A percentile compares a stretch with the other conserved stretches of the same genome.
Evolutionary conservation across 305 asterid species (phyloP).

Genomic region (Fraxinus ornus): DNA sequence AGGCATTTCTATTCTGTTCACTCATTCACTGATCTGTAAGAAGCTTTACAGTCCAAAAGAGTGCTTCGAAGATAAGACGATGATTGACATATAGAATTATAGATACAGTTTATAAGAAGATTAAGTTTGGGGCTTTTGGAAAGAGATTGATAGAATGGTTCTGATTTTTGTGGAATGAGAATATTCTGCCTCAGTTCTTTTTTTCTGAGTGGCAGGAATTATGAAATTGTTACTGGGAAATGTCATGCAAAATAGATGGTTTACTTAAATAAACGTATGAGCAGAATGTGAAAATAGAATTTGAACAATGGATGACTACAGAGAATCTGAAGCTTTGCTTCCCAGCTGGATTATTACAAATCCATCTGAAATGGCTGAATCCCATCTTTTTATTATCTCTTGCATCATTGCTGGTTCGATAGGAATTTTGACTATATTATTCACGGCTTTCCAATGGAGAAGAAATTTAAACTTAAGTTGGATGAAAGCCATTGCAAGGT

Average conservation of each 20-base stretch:
- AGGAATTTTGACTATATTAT: conserved; percentile 74
- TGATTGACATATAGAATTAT: conserved; percentile 5
- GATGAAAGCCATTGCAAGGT: conserved; percentile 96
- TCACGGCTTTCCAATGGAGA: conserved; percentile 93
- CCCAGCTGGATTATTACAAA: conserved; percentile 68
- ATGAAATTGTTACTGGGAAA: conserved; percentile 21
- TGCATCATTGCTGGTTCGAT: conserved; percentile 70
- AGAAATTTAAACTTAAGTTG: conserved; percentile 78
- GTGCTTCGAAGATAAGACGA: background rate
- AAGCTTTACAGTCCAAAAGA: background rate
- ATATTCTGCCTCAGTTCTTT: conserved; percentile 9
- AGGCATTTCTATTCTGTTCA: background rate
- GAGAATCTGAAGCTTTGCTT: conserved; percentile 60
- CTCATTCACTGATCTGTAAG: background rate
- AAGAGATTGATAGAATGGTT: conserved; percentile 14
- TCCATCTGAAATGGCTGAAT: conserved; percentile 77
- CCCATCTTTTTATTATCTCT: conserved; percentile 63
- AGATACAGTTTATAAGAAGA: conserved; percentile 9
- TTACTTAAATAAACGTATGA: conserved; percentile 15
- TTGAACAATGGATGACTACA: conserved; percentile 66
- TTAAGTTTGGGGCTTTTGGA: conserved; percentile 5
- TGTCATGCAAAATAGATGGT: conserved; percentile 17
- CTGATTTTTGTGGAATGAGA: background rate
- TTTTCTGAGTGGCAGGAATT: conserved; percentile 21
- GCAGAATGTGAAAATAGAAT: conserved; percentile 27